These are phyloP conservation scores for Calonectria leucothoes DNA, from an alignment of 2,329 filamentous ascomycete species.

Conservation along the genomic window DNA sequence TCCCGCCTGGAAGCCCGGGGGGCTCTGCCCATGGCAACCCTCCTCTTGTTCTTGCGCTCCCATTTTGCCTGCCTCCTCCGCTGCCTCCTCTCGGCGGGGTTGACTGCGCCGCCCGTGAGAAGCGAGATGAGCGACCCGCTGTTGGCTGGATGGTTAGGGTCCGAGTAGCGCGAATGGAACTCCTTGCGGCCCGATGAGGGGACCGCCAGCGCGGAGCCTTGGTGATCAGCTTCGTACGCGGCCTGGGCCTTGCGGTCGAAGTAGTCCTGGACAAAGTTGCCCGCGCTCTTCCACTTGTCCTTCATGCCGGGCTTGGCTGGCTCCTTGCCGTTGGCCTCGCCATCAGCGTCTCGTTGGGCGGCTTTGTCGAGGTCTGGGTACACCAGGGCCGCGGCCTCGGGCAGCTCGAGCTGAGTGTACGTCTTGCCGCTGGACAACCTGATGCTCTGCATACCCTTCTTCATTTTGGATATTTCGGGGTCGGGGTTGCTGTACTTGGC, in stretches of 20 bases:
- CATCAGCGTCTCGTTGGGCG: not conserved
- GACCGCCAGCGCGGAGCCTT: not conserved
- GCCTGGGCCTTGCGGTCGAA: slow-evolving; percentile 16
- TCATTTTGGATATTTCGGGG: not conserved
- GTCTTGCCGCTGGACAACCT: slow-evolving; percentile 15
- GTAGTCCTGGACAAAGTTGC: slow-evolving; percentile 16
- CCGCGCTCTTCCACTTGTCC: slow-evolving; percentile 8
- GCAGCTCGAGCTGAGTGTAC: slow-evolving; percentile 2
- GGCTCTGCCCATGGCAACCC: not conserved
- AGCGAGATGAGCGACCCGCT: slow-evolving; percentile 14
- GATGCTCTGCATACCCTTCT: not conserved
- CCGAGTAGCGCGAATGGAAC: slow-evolving; percentile 8
- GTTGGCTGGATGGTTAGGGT: slow-evolving; percentile 12
- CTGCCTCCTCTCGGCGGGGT: not conserved
- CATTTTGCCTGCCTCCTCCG: not conserved
- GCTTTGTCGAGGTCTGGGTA: slow-evolving; percentile 9
- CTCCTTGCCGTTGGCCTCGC: not conserved
- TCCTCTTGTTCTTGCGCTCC: slow-evolving; percentile 8
- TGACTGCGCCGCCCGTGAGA: slow-evolving; percentile 8
- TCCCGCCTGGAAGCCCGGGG: not conserved
- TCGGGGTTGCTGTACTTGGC: slow-evolving; percentile 13
- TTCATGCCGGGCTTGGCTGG: not conserved
- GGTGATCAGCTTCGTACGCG: not conserved
- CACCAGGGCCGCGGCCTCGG: slow-evolving; percentile 8
- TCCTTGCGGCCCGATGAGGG: not conserved